Evolutionary conservation across 805 yeast species (phyloP).

Genomic region (Saccharomycopsis selenospora): DNA sequence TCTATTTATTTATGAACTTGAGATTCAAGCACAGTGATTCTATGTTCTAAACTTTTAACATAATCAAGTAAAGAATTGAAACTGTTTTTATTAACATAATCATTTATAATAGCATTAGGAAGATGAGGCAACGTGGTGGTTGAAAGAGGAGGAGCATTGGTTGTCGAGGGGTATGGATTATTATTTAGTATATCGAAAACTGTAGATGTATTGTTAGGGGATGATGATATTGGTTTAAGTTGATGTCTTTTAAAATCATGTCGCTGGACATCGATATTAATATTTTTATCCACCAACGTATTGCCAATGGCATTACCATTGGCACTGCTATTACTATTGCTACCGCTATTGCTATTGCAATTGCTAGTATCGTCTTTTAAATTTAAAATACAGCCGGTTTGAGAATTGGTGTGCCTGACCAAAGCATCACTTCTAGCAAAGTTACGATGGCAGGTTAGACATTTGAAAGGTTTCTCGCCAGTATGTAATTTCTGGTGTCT

Average conservation of each 20-base stretch:
- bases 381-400: constrained; percentile 28
- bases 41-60: constrained; percentile 5
- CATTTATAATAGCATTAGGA: no score
- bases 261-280: no score
- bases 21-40: constrained; percentile 5
- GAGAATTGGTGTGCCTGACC: constrained; percentile 53
- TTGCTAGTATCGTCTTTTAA: neutral
- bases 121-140: no score
- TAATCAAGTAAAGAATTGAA: constrained; percentile 7
- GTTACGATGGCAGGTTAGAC: constrained; percentile 51
- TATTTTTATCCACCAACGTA: neutral
- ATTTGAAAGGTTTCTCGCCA: constrained; percentile 63
- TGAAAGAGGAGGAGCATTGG: neutral
- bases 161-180: neutral
- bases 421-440: constrained; percentile 77
- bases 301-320: neutral
- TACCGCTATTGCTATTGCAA: neutral
- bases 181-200: neutral
- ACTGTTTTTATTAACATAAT: neutral
- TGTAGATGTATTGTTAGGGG: neutral
- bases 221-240: no score
- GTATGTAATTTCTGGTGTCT: constrained; percentile 71
- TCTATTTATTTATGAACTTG: neutral
- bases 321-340: neutral
- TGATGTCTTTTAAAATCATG: no score